Evolutionary conservation across 1,284 basidiomycete species (phyloP), one percentile per base, ranked within the genome.

Genomic region (Fistulinella staudtii): DNA sequence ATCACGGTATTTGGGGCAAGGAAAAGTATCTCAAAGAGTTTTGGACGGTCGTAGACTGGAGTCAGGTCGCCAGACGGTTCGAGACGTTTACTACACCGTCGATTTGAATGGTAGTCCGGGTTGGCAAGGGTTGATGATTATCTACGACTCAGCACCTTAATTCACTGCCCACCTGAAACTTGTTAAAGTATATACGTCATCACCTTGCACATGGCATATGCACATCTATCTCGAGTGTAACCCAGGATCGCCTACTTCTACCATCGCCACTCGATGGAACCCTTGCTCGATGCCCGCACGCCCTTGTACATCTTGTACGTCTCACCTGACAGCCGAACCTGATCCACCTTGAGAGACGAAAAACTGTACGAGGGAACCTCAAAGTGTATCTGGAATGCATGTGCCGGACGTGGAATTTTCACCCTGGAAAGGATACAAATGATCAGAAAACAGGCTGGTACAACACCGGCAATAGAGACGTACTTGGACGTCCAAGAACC

Each of bases 1-100:
- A 86, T 49, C 94, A 91, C 60, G 95, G 95, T 10, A 82, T 99
- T 14, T 95, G 91, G 89, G 93, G 91, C 31, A 93, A 92, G 70
- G 89, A 93, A 62, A 76, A 81, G 61, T 99, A 95, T 74, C 70
- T 96, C 56, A 81, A 78, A 58, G 79, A 87, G 60, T 97, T 96
- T 74, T 97, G 93, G 89, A 76, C 76, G 28, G 86, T 84, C 39
- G 67, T 99, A 49, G 78, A 99, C 68, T 99, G 95, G 95, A 64
- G 71, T 41, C 81, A 79, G 61, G 79, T 90, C 47, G 71, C 70
- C 58, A 50, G 63, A 11, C 35, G 63, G 36, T 63, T 63, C 21
- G 53, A 65, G 37, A 58, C 46, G 0, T 63, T 57, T 17, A 46
- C 49, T 17, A 14, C 39, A 9, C 18, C 42, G 23, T 2, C 34